A percentile compares a stretch with the other conserved stretches of the same genome.
These are phyloP conservation scores for Aspergillus nidulans DNA, from an alignment of 495 filamentous ascomycete genomes.

Conservation along the genomic window DNA sequence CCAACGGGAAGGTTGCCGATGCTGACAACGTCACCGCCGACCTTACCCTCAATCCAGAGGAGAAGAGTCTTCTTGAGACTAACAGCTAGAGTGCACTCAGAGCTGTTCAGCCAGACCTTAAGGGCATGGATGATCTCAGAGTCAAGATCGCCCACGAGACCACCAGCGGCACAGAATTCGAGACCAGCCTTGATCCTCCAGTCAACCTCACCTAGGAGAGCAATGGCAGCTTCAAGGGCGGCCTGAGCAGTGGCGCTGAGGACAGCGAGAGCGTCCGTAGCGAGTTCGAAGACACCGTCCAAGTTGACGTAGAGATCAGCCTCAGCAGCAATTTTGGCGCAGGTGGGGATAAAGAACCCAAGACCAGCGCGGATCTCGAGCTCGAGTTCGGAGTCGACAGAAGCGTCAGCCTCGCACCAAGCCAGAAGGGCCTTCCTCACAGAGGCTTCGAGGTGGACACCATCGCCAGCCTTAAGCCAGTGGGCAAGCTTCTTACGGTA, in stretches of 20 bases:
- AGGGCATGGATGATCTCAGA: conserved; percentile 34
- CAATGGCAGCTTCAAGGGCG: conserved; percentile 31
- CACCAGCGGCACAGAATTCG: conserved; percentile 34
- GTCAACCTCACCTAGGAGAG: conserved; percentile 19
- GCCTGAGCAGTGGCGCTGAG: conserved; percentile 30
- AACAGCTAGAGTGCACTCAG: conserved; percentile 28
- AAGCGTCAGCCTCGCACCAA: conserved; percentile 27
- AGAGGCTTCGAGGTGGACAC: conserved; percentile 21
- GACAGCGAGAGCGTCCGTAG: conserved; percentile 26
- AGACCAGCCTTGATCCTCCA: conserved; percentile 33
- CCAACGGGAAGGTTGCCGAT: conserved; percentile 26
- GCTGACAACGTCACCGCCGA: conserved; percentile 25
- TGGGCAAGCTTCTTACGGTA: conserved; percentile 30
- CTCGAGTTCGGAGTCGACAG: conserved; percentile 19
- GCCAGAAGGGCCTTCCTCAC: conserved; percentile 27
- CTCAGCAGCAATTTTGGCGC: conserved; percentile 35
- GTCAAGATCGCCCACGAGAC: conserved; percentile 29
- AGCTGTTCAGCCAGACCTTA: conserved; percentile 28
- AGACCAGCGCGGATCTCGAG: conserved; percentile 29
- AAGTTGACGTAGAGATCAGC: conserved; percentile 36
- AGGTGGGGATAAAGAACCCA: conserved; percentile 34
- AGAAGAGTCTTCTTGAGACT: conserved; percentile 30
- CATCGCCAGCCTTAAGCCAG: conserved; percentile 30
- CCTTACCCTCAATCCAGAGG: conserved; percentile 34
- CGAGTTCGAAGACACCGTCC: conserved; percentile 36